Conservation (phyloP, 1,284 basidiomycete genomes). For the Apiotrichum siamense region DNA sequence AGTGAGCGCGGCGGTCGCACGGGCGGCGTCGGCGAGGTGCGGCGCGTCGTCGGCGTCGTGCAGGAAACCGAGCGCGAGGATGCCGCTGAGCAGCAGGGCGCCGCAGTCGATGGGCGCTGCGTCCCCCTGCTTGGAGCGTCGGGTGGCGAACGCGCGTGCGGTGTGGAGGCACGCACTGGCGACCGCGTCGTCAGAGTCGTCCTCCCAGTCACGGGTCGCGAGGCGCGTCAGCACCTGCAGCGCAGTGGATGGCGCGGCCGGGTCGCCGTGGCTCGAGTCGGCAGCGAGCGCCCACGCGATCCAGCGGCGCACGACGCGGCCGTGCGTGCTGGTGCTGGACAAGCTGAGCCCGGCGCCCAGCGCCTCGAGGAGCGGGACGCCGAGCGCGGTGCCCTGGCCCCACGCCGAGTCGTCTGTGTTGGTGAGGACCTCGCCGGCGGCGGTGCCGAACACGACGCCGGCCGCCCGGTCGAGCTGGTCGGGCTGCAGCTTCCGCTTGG, state of each 20-base stretch:
- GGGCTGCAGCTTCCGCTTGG: not conserved
- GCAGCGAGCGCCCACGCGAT: constrained; percentile 2
- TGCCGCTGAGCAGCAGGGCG: not conserved
- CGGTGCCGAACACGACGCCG: constrained; percentile 4
- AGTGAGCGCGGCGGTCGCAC: not conserved
- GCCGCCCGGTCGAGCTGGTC: not conserved
- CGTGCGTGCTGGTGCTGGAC: not conserved
- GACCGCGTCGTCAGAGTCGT: not conserved
- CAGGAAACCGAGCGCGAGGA: not conserved
- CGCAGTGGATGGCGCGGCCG: not conserved
- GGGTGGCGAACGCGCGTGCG: not conserved
- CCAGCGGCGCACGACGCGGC: constrained; percentile 6
- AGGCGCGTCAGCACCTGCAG: not conserved
- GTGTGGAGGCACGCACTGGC: not conserved
- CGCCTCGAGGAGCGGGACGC: constrained; percentile 7
- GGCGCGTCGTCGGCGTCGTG: not conserved
- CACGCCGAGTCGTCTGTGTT: not conserved
- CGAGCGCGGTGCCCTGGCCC: constrained; percentile 12
- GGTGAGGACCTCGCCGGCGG: constrained; percentile 9
- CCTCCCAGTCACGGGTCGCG: not conserved
- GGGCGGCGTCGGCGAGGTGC: not conserved
- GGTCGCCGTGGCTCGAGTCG: not conserved
- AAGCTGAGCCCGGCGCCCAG: constrained; percentile 1
- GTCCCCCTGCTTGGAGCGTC: not conserved
- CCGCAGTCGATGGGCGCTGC: not conserved